Evolutionary conservation across 2,329 filamentous ascomycete species (phyloP).

Genomic region (Pseudocercospora cruenta): DNA sequence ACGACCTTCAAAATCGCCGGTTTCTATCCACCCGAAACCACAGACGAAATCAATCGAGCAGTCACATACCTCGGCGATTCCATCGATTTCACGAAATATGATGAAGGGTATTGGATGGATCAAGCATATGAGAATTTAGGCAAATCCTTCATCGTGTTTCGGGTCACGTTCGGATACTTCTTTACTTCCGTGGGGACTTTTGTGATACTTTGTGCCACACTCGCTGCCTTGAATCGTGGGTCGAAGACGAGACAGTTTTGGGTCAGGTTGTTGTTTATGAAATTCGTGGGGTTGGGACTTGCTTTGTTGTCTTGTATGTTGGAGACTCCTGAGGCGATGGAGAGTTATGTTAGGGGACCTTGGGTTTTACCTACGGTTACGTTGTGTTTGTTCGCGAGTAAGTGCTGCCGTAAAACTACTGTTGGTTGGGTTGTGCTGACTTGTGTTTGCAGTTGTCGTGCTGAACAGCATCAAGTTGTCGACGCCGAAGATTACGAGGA

Average conservation of each 20-base stretch:
- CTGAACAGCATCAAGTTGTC: background rate
- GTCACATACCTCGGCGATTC: background rate
- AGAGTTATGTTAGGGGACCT: background rate
- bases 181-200: slow-evolving; percentile 35
- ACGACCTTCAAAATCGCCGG: slow-evolving; percentile 25
- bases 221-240: slow-evolving; percentile 32
- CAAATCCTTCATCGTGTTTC: slow-evolving; percentile 18
- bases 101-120: slow-evolving; percentile 4
- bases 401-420: background rate
- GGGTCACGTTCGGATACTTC: slow-evolving; percentile 36
- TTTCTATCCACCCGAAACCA: slow-evolving; percentile 12
- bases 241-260: slow-evolving; percentile 30
- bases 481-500: background rate
- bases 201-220: slow-evolving; percentile 35
- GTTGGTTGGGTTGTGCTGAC: background rate
- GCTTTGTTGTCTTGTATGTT: slow-evolving; percentile 13
- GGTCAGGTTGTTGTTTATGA: slow-evolving; percentile 30
- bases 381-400: background rate
- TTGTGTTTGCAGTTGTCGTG: background rate
- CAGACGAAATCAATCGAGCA: background rate
- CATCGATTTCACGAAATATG: slow-evolving; percentile 13
- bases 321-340: background rate
- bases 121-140: slow-evolving; percentile 7
- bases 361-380: background rate
- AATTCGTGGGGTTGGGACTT: slow-evolving; percentile 12